phyloP scores from a whole-genome alignment of 805 yeast species.

The Limtongia smithiae region DNA sequence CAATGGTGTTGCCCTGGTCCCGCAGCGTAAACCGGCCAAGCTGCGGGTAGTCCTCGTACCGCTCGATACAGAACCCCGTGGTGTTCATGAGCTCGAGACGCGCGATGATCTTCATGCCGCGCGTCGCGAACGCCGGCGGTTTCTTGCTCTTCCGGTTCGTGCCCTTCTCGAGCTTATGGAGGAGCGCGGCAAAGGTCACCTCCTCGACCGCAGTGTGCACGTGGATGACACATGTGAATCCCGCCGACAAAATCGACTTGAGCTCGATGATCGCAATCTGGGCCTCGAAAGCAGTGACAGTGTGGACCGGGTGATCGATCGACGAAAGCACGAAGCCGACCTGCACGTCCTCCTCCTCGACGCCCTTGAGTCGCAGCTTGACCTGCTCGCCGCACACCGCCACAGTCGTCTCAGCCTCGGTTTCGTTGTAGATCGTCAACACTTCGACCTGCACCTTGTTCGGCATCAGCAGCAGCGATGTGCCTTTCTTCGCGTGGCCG shows the following conservation, averaged over 20 bases:
- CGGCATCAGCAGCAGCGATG: constrained; percentile 83
- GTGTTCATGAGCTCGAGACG: constrained; percentile 62
- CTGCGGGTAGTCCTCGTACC: constrained; percentile 88
- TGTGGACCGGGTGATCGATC: constrained; percentile 79
- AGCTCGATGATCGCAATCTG: constrained; percentile 96
- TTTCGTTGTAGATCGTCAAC: constrained; percentile 83
- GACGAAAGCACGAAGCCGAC: constrained; percentile 91
- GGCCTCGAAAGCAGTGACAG: constrained; percentile 88
- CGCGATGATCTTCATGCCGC: constrained; percentile 98
- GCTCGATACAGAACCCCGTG: constrained; percentile 90
- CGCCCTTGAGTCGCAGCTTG: constrained; percentile 85
- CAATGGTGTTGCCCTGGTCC: constrained; percentile 97
- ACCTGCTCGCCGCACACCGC: constrained; percentile 98
- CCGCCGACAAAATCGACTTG: constrained; percentile 89
- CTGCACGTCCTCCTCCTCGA: constrained; percentile 93
- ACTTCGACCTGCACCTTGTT: constrained; percentile 81
- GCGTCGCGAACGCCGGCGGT: constrained; percentile 97
- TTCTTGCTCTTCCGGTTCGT: constrained; percentile 94
- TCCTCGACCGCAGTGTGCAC: constrained; percentile 98
- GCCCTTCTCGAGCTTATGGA: constrained; percentile 94
- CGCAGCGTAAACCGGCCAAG: constrained; percentile 97
- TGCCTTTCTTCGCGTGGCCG: constrained; percentile 83
- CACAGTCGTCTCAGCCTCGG: constrained; percentile 86
- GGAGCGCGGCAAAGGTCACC: constrained; percentile 71
- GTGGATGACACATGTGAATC: constrained; percentile 98